phyloP scores from a whole-genome alignment of 352 stramenopile genomes.

The Bremia lactucae region DNA sequence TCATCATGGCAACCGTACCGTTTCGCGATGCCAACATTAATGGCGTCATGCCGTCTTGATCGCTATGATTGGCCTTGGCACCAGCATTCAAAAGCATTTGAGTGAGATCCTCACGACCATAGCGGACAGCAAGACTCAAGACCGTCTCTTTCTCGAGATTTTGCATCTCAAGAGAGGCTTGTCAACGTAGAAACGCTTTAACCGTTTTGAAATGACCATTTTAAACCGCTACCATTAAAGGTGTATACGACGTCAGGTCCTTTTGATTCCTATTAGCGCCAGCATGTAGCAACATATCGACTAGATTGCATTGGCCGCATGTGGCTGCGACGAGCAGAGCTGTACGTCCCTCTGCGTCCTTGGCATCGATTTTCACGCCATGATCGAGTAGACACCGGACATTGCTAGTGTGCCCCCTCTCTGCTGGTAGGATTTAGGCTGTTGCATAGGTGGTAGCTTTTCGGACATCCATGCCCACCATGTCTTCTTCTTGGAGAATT shows the following conservation, averaged over 20 bases:
- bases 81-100: constrained; percentile 9
- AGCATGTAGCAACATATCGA: constrained; percentile 12
- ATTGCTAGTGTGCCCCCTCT: constrained; percentile 12
- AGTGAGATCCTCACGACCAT: constrained; percentile 7
- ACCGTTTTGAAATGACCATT: constrained; percentile 9
- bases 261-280: constrained; percentile 8
- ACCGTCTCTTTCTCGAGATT: constrained; percentile 11
- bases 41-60: constrained; percentile 14
- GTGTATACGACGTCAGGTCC: constrained; percentile 5
- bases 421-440: constrained; percentile 8
- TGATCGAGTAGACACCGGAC: constrained; percentile 16
- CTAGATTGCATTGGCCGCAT: constrained; percentile 6
- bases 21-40: constrained; percentile 18
- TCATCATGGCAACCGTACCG: constrained; percentile 10
- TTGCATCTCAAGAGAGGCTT: constrained; percentile 6
- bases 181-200: constrained; percentile 2
- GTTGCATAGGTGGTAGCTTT: constrained; percentile 10
- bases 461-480: constrained; percentile 4
- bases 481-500: constrained; percentile 18
- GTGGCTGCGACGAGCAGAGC: constrained; percentile 10
- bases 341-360: constrained; percentile 2
- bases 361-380: constrained; percentile 9
- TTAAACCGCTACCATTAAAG: constrained; percentile 17
- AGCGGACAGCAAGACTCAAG: constrained; percentile 13
- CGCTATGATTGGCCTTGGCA: constrained; percentile 6